These are phyloP conservation scores for Orbilia ellipsospora DNA, from an alignment of 2,329 filamentous ascomycete genomes.

Conservation along the genomic window DNA sequence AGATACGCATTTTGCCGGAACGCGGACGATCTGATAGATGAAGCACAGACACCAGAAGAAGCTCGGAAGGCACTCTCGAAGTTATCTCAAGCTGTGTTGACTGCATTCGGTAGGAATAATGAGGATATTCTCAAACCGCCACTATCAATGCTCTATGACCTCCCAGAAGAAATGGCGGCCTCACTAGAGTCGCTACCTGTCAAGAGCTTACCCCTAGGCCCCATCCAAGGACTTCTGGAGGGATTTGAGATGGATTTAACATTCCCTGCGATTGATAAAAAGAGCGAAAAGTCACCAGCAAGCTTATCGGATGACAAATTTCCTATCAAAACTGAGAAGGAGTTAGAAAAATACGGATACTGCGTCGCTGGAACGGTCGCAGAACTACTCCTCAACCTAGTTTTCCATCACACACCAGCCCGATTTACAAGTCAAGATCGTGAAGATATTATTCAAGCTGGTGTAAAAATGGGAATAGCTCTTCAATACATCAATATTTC, in stretches of 20 bases:
- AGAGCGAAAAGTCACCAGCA: conserved; percentile 6
- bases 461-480: conserved; percentile 75
- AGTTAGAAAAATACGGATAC: conserved; percentile 73
- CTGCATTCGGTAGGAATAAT: conserved; percentile 16
- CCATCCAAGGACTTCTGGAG: conserved; percentile 73
- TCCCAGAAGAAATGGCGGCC: conserved; percentile 57
- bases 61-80: conserved; percentile 62
- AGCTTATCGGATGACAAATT: conserved; percentile 59
- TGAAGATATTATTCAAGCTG: conserved; percentile 68
- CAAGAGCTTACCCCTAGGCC: conserved; percentile 68
- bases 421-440: conserved; percentile 60
- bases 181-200: conserved; percentile 70
- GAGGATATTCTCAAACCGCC: conserved; percentile 2
- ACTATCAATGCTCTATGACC: conserved; percentile 54
- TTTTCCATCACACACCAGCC: conserved; percentile 68
- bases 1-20: conserved; percentile 79
- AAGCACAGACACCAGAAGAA: conserved; percentile 68
- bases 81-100: conserved; percentile 29
- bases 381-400: conserved; percentile 74
- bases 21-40: conserved; percentile 78
- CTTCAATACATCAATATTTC: conserved; percentile 83
- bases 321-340: conserved; percentile 71
- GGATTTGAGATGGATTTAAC: conserved; percentile 76
- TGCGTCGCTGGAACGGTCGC: conserved; percentile 79
- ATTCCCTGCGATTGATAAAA: conserved; percentile 64